A percentile compares a stretch with the other conserved stretches of the same genome.
Evolutionary conservation across 139 green algal species (phyloP).

Genomic region (Marvania coccoides): DNA sequence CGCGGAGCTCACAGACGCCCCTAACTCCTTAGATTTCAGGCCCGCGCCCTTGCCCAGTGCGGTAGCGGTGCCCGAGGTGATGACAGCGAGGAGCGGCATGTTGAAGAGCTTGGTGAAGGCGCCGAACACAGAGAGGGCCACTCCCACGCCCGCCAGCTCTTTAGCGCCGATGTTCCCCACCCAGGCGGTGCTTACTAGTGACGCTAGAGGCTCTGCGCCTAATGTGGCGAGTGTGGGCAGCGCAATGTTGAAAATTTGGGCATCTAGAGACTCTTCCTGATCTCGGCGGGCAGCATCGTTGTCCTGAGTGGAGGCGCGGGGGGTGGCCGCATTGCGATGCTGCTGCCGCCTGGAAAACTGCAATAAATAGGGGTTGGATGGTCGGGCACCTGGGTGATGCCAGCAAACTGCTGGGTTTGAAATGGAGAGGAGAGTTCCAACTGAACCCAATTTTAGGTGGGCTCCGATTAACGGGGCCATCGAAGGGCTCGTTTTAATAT

Average conservation of each 20-base stretch:
- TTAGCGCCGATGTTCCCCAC: conserved; percentile 49
- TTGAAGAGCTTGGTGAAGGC: conserved; percentile 69
- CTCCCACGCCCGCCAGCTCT: conserved; percentile 52
- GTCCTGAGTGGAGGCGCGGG: too few species aligned
- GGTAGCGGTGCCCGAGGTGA: conserved; percentile 51
- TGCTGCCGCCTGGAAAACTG: neutral
- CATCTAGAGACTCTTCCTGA: conserved; percentile 14
- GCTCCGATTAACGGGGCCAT: too few species aligned
- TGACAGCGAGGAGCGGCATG: conserved; percentile 60
- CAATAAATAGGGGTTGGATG: too few species aligned
- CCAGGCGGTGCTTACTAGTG: conserved; percentile 60
- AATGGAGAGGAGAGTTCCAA: too few species aligned
- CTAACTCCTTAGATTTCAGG: neutral
- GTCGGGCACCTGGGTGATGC: too few species aligned
- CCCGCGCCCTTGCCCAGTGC: conserved; percentile 27
- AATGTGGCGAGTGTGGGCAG: conserved; percentile 55
- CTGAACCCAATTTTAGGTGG: too few species aligned
- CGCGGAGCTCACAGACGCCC: conserved; percentile 13
- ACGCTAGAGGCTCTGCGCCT: conserved; percentile 61
- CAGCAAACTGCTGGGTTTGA: too few species aligned
- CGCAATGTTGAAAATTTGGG: conserved; percentile 44
- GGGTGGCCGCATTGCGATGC: neutral
- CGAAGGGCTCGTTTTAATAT: too few species aligned
- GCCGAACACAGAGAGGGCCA: conserved; percentile 64
- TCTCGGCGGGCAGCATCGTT: too few species aligned